Conservation (phyloP, 768 basidiomycete genomes). For the Leccinum olivaceopallidum region DNA sequence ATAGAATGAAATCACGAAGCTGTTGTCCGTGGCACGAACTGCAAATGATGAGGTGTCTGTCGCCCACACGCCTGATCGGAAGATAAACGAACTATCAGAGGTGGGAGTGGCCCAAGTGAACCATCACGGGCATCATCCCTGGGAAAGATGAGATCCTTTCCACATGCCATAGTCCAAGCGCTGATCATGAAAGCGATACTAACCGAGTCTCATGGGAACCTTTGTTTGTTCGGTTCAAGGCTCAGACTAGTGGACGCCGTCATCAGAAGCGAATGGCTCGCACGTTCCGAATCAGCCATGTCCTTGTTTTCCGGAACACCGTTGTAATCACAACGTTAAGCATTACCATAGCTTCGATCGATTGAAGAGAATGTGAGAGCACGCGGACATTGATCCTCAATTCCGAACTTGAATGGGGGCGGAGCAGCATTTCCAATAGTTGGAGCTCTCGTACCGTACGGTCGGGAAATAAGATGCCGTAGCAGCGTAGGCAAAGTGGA, state of each 20-base stretch:
- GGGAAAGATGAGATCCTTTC: slow-evolving; percentile 13
- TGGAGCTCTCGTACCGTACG: background rate
- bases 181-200: slow-evolving; percentile 26
- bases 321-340: slow-evolving; percentile 1
- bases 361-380: background rate
- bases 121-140: slow-evolving; percentile 11
- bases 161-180: slow-evolving; percentile 8
- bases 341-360: background rate
- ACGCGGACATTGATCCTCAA: slow-evolving; percentile 7
- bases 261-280: background rate
- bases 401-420: background rate
- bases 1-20: slow-evolving; percentile 20
- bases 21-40: slow-evolving; percentile 8
- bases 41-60: slow-evolving; percentile 12
- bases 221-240: background rate
- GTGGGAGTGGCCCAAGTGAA: background rate
- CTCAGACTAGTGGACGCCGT: background rate
- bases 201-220: background rate
- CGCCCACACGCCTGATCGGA: slow-evolving; percentile 16
- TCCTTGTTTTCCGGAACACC: background rate
- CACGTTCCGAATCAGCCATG: background rate
- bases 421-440: background rate
- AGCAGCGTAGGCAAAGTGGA: slow-evolving; percentile 5
- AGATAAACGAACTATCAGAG: slow-evolving; percentile 2
- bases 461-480: slow-evolving; percentile 18